Evolutionary conservation across 176 grass and related monocot genomes (phyloP).

Genomic region (Triticum monococcum): DNA sequence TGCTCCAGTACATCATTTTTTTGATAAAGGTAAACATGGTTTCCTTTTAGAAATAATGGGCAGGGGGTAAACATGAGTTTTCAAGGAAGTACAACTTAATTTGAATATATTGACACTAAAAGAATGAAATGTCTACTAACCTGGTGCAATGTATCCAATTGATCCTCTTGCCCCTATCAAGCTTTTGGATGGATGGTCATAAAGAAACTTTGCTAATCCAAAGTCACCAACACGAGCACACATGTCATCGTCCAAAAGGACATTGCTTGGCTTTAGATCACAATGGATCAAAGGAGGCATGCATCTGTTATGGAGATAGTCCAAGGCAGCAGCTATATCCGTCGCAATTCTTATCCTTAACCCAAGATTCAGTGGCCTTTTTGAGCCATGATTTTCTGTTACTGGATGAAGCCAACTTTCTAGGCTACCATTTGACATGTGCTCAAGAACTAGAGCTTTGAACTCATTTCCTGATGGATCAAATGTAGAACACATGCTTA

Average conservation of each 20-base stretch:
- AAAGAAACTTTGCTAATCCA: constrained; percentile 35
- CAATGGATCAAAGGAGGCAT: constrained; percentile 40
- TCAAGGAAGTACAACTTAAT: background rate
- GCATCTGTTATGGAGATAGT: constrained; percentile 44
- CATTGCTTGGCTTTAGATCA: constrained; percentile 36
- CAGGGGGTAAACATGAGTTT: background rate
- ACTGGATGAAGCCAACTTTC: constrained; percentile 4
- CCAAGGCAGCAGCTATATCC: constrained; percentile 45
- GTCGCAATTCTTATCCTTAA: background rate
- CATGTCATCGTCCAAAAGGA: constrained; percentile 43
- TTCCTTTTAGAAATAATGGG: background rate
- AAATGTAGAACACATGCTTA: background rate
- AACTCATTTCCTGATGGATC: constrained; percentile 8
- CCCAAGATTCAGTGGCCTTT: background rate
- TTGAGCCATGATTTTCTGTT: background rate
- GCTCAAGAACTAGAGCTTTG: constrained; percentile 4
- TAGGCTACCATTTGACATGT: background rate
- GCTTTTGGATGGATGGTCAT: background rate
- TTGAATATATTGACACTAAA: background rate
- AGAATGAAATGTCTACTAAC: background rate
- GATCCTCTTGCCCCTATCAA: constrained; percentile 11
- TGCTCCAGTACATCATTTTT: background rate
- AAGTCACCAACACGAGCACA: constrained; percentile 45
- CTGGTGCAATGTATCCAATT: constrained; percentile 33
- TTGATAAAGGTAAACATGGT: background rate